Percentiles rank a stretch among this genome's conserved stretches.
These are phyloP conservation scores for Vanrija pseudolonga DNA, from an alignment of 1,284 basidiomycete species.

Conservation along the genomic window DNA sequence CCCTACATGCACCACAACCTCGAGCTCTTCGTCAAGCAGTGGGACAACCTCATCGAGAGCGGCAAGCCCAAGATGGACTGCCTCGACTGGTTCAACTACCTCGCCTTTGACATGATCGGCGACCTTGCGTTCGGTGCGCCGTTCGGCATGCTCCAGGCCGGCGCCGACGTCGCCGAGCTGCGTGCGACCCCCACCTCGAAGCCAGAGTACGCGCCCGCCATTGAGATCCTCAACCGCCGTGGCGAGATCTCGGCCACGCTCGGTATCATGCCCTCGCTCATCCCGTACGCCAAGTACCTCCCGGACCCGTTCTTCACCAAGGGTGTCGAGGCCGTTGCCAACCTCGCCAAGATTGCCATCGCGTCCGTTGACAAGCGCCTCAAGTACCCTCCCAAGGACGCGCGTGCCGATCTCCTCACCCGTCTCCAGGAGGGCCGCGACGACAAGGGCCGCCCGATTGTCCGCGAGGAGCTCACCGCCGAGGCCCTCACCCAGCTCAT, in stretches of 20 bases:
- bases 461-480: conserved; percentile 66
- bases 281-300: conserved; percentile 61
- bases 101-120: conserved; percentile 84
- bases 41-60: conserved; percentile 67
- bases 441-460: conserved; percentile 59
- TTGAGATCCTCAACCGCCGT: conserved; percentile 81
- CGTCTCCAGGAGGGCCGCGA: conserved; percentile 75
- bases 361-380: conserved; percentile 74
- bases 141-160: conserved; percentile 81
- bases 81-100: conserved; percentile 72
- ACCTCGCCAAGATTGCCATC: conserved; percentile 75
- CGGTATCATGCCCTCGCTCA: conserved; percentile 63
- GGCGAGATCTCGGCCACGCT: conserved; percentile 83
- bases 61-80: conserved; percentile 62
- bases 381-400: conserved; percentile 52
- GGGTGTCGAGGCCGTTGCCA: conserved; percentile 65
- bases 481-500: conserved; percentile 83
- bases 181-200: conserved; percentile 49
- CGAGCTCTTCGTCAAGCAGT: conserved; percentile 62
- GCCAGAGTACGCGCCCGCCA: conserved; percentile 63
- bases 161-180: conserved; percentile 67
- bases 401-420: conserved; percentile 70
- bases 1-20: conserved; percentile 71
- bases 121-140: conserved; percentile 80
- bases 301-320: conserved; percentile 66